Conservation (phyloP, 768 basidiomycete genomes). For the Russula dissimulans region DNA sequence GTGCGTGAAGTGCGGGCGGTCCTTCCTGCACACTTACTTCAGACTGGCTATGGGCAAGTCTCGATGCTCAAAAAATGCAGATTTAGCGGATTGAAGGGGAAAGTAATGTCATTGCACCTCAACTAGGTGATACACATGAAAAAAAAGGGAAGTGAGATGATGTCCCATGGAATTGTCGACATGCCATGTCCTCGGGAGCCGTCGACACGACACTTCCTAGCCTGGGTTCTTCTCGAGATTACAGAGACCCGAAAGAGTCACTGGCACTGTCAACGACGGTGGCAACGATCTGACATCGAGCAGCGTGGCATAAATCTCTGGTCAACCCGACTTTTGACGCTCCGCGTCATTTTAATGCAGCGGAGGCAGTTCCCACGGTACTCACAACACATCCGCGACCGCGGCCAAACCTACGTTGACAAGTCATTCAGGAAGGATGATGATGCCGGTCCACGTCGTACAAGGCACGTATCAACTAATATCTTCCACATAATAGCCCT, state of each 20-base stretch:
- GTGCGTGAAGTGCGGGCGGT: too few relatives aligned
- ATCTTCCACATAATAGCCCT: not conserved
- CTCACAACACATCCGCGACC: not conserved
- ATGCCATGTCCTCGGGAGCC: conserved; percentile 45
- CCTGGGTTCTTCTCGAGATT: conserved; percentile 48
- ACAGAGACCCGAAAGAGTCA: conserved; percentile 44
- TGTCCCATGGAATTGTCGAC: conserved; percentile 54
- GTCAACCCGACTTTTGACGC: conserved; percentile 18
- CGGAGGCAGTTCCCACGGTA: conserved; percentile 33
- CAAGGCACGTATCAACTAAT: conserved; percentile 22
- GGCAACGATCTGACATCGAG: conserved; percentile 37
- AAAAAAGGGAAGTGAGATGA: conserved; percentile 7
- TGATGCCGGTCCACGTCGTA: conserved; percentile 15
- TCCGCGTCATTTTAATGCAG: conserved; percentile 20
- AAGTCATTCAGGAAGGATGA: not conserved
- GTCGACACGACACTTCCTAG: conserved; percentile 59
- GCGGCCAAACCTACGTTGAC: too few relatives aligned
- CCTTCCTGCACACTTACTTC: too few relatives aligned
- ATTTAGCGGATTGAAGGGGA: too few relatives aligned
- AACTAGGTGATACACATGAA: not conserved
- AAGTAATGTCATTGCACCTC: not conserved
- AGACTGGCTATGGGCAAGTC: too few relatives aligned
- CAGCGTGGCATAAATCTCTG: conserved; percentile 58
- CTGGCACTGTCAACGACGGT: conserved; percentile 62
- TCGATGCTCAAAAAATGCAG: too few relatives aligned